These are phyloP conservation scores for Penicillium salamii DNA, from an alignment of 495 filamentous ascomycete species.

Conservation along the genomic window DNA sequence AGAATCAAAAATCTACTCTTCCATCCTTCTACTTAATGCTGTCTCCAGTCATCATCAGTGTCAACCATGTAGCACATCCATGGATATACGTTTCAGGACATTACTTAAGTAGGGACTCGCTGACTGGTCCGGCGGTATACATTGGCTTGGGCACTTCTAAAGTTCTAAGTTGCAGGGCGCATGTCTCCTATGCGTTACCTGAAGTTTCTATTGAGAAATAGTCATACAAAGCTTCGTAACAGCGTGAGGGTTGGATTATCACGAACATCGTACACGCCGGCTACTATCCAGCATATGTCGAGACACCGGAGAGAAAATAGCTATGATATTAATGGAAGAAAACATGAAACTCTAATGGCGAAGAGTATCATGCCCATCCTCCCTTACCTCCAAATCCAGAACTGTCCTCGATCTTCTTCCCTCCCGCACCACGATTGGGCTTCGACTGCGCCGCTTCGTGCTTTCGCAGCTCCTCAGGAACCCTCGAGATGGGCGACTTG, in stretches of 20 bases:
- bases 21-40: too few species aligned
- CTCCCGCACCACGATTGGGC: conserved; percentile 50
- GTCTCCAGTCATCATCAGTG: too few species aligned
- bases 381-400: conserved; percentile 60
- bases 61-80: too few species aligned
- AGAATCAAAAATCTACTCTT: too few species aligned
- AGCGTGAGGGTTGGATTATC: neutral
- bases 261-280: neutral
- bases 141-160: too few species aligned
- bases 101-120: too few species aligned
- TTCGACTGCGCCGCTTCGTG: conserved; percentile 95
- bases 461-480: conserved; percentile 90
- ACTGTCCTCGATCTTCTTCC: conserved; percentile 63
- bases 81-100: too few species aligned
- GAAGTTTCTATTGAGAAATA: neutral
- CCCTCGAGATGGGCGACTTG: conserved; percentile 84
- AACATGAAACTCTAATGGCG: neutral
- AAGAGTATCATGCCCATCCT: conserved; percentile 35
- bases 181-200: neutral
- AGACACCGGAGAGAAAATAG: neutral
- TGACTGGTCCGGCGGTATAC: too few species aligned
- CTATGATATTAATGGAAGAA: neutral
- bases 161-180: too few species aligned
- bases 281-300: neutral
- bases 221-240: neutral